phyloP scores from a whole-genome alignment of 139 green algal genomes.

The Chlorella sp. region DNA sequence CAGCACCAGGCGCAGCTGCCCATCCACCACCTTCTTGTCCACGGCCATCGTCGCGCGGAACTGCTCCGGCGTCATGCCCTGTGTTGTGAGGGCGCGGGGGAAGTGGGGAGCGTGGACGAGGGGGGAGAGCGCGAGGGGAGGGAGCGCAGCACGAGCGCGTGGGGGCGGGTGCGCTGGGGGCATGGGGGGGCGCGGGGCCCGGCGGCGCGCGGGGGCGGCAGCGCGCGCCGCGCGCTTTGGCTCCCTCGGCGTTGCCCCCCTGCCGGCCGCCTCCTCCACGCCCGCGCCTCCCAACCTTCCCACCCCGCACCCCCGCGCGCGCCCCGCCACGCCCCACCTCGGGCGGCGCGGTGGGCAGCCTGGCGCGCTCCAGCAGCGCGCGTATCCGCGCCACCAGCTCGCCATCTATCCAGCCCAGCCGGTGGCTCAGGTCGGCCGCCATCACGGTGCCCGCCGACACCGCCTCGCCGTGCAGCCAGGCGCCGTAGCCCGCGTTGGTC shows the following conservation, averaged over 20 bases:
- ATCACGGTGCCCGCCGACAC: slow-evolving; percentile 94
- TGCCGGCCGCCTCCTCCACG: not conserved
- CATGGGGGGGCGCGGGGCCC: too few relatives aligned
- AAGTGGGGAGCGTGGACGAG: not conserved
- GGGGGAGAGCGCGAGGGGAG: not conserved
- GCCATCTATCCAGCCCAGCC: slow-evolving; percentile 93
- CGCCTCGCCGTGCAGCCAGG: slow-evolving; percentile 94
- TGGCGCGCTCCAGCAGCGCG: slow-evolving; percentile 64
- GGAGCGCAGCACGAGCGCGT: too few relatives aligned
- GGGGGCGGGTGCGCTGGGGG: too few relatives aligned
- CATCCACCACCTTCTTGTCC: slow-evolving; percentile 95
- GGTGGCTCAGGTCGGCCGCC: slow-evolving; percentile 91
- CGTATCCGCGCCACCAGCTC: slow-evolving; percentile 68
- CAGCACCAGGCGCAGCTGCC: slow-evolving; percentile 93
- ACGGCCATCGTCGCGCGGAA: slow-evolving; percentile 94
- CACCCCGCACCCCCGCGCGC: too few relatives aligned
- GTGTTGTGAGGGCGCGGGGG: too few relatives aligned
- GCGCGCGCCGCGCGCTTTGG: too few relatives aligned
- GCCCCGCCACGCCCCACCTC: slow-evolving; percentile 23
- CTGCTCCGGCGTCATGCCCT: slow-evolving; percentile 73
- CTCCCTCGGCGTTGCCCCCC: too few relatives aligned
- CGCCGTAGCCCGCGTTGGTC: slow-evolving; percentile 60
- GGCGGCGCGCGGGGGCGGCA: too few relatives aligned
- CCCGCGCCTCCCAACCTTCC: not conserved
- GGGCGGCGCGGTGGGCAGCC: slow-evolving; percentile 73